Conservation (phyloP, 306 rosid species). For the Citrullus colocynthis region DNA sequence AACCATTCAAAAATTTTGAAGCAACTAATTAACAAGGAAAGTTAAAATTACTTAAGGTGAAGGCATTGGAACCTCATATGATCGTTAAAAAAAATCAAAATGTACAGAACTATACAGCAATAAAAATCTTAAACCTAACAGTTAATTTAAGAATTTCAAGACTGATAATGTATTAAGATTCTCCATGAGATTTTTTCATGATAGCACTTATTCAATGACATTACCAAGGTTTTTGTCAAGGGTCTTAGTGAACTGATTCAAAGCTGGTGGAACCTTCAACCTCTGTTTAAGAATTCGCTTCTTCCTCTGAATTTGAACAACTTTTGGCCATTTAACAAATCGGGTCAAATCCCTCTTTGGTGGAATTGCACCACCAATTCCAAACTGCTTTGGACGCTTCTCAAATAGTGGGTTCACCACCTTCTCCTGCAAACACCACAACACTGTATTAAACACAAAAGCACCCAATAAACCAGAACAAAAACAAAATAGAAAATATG, state of each 20-base stretch:
- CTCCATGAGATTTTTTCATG: neutral
- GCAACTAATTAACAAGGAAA: neutral
- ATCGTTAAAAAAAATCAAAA: neutral
- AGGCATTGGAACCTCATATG: neutral
- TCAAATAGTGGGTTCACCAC: conserved; percentile 51
- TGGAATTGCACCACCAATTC: conserved; percentile 53
- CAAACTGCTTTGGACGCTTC: conserved; percentile 58
- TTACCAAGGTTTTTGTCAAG: conserved; percentile 63
- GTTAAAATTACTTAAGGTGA: neutral
- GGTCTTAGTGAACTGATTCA: conserved; percentile 73
- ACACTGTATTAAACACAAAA: neutral
- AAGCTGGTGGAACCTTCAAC: conserved; percentile 66
- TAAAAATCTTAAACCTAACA: neutral
- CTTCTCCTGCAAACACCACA: conserved; percentile 14
- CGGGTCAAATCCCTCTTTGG: conserved; percentile 52
- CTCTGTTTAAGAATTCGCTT: conserved; percentile 61
- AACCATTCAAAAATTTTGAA: neutral
- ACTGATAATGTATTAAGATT: neutral
- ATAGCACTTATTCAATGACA: neutral
- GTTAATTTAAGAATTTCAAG: neutral
- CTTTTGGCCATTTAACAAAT: conserved; percentile 57
- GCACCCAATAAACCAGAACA: neutral
- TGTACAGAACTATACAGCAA: neutral
- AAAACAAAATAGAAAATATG: neutral
- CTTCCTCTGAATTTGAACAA: conserved; percentile 49